These are phyloP conservation scores for Ophiostoma quercus DNA, from an alignment of 2,329 filamentous ascomycete genomes.

Conservation along the genomic window DNA sequence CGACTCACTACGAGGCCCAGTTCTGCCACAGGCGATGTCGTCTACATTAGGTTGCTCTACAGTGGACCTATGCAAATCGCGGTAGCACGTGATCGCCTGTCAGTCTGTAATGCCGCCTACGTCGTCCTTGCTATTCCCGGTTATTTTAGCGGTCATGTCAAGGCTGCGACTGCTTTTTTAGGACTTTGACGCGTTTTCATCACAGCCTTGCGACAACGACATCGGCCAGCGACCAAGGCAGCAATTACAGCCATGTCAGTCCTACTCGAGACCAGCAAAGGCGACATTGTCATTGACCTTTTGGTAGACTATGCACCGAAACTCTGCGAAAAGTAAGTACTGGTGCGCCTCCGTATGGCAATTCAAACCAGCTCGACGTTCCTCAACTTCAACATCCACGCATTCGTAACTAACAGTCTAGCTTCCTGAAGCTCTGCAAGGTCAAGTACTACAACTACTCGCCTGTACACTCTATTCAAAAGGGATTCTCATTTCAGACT, in stretches of 20 bases:
- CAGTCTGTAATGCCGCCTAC: background rate
- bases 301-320: constrained; percentile 83
- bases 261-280: constrained; percentile 83
- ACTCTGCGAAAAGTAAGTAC: constrained; percentile 83
- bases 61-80: background rate
- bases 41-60: background rate
- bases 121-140: background rate
- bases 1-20: no score
- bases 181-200: background rate
- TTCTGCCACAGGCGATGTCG: background rate
- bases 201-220: background rate
- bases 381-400: background rate
- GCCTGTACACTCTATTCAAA: constrained; percentile 85
- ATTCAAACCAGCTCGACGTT: background rate
- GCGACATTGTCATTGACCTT: constrained; percentile 92
- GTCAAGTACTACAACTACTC: constrained; percentile 99
- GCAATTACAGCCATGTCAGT: constrained; percentile 65
- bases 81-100: background rate
- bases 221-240: background rate
- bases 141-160: background rate
- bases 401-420: constrained; percentile 41
- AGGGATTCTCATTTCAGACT: constrained; percentile 92
- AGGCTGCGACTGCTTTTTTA: background rate
- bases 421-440: constrained; percentile 98
- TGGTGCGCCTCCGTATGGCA: background rate